Percentiles rank a stretch among this genome's conserved stretches.
Evolutionary conservation across 2,329 filamentous ascomycete genomes (phyloP).

Genomic region (Rhynchosporium graminicola): DNA sequence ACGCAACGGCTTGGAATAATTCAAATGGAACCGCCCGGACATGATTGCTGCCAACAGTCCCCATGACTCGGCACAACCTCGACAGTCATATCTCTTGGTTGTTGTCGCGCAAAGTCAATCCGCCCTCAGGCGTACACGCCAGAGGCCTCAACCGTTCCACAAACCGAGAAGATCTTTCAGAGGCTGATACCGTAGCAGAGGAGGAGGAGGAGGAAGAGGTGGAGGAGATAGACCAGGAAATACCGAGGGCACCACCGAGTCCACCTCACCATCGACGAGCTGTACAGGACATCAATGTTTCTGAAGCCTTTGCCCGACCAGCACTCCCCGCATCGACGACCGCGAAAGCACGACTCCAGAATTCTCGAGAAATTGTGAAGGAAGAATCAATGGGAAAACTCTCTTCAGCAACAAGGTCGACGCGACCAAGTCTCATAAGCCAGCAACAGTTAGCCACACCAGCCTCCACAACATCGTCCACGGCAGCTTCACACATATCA

Average conservation of each 20-base stretch:
- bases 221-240: constrained; percentile 23
- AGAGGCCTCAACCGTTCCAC: constrained; percentile 17
- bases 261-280: constrained; percentile 24
- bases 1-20: constrained; percentile 19
- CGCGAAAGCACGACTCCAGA: constrained; percentile 24
- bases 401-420: constrained; percentile 33
- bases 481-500: constrained; percentile 23
- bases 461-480: constrained; percentile 35
- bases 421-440: constrained; percentile 35
- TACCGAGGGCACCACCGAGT: constrained; percentile 15
- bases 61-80: constrained; percentile 43
- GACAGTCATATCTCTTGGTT: constrained; percentile 41
- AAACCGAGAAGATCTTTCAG: constrained; percentile 10
- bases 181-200: constrained; percentile 16
- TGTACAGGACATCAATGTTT: constrained; percentile 30
- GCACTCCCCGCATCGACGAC: constrained; percentile 28
- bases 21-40: constrained; percentile 32
- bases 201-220: constrained; percentile 20
- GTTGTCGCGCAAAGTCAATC: constrained; percentile 36
- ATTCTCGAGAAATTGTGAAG: constrained; percentile 16
- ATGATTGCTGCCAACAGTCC: constrained; percentile 29
- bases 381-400: constrained; percentile 39
- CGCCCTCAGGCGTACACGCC: constrained; percentile 27
- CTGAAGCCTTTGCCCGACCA: constrained; percentile 31
- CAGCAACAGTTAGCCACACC: constrained; percentile 40